These are phyloP conservation scores for Verticillium longisporum DNA, from an alignment of 2,329 filamentous ascomycete genomes.

Conservation along the genomic window DNA sequence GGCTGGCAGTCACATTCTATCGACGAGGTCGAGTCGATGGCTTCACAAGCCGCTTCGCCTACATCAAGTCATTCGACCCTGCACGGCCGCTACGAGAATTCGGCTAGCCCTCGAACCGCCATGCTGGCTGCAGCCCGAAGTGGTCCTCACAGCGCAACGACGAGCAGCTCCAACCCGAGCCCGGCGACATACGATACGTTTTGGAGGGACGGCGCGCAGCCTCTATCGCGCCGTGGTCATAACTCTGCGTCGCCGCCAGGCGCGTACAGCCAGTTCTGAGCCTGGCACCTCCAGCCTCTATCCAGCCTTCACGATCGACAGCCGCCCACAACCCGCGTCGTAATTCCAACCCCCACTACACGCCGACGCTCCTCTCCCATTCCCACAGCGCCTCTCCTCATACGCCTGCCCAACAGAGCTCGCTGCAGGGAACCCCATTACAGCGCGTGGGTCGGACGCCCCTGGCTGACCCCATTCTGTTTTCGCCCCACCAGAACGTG, in stretches of 20 bases:
- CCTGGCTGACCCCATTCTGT: constrained; percentile 47
- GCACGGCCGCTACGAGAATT: constrained; percentile 42
- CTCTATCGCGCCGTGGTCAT: background rate
- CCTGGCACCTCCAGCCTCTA: constrained; percentile 48
- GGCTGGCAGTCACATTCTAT: constrained; percentile 78
- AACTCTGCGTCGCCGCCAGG: constrained; percentile 28
- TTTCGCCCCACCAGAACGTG: constrained; percentile 61
- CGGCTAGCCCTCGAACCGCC: constrained; percentile 46
- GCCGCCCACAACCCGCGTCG: constrained; percentile 36
- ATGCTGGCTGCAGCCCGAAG: constrained; percentile 3
- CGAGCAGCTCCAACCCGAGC: constrained; percentile 15
- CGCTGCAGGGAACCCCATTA: constrained; percentile 19
- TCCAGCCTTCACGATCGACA: constrained; percentile 38
- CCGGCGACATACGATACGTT: constrained; percentile 31
- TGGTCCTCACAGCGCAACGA: constrained; percentile 7
- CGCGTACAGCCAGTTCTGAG: constrained; percentile 24
- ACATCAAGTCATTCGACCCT: constrained; percentile 51
- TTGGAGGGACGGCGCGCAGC: constrained; percentile 28
- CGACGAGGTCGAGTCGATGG: constrained; percentile 68
- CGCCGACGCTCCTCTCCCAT: constrained; percentile 42
- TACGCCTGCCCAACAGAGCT: constrained; percentile 8
- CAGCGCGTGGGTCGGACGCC: constrained; percentile 27
- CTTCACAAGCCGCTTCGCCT: constrained; percentile 62
- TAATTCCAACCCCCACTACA: constrained; percentile 41
- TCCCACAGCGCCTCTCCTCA: constrained; percentile 39